A percentile compares a stretch with the other conserved stretches of the same genome.
These are phyloP conservation scores for Paracorniculantispora psalliotae DNA, from an alignment of 2,329 filamentous ascomycete genomes.

Conservation along the genomic window DNA sequence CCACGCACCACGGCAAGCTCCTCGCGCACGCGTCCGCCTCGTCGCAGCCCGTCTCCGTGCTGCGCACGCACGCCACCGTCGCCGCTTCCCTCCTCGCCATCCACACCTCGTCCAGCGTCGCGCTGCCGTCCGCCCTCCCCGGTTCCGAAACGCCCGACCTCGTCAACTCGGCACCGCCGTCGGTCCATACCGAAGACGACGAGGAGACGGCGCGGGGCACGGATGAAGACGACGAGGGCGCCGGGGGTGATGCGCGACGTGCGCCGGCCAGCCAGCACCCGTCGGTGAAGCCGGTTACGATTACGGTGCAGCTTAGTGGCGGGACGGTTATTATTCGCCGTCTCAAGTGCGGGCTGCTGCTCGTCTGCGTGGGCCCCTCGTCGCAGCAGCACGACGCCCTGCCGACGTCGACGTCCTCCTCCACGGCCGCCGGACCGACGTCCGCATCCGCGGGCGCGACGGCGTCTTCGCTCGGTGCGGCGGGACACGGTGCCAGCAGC, in stretches of 20 bases:
- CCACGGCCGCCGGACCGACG: slow-evolving; percentile 4
- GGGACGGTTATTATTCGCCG: slow-evolving; percentile 55
- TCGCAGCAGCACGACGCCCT: slow-evolving; percentile 23
- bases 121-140: slow-evolving; percentile 39
- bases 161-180: slow-evolving; percentile 22
- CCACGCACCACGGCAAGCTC: slow-evolving; percentile 56
- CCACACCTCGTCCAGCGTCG: slow-evolving; percentile 42
- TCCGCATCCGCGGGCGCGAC: neutral
- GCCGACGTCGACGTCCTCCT: slow-evolving; percentile 15
- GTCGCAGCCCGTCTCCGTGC: slow-evolving; percentile 47
- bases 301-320: slow-evolving; percentile 55
- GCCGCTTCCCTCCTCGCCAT: slow-evolving; percentile 58
- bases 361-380: slow-evolving; percentile 54
- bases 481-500: neutral
- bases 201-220: slow-evolving; percentile 14
- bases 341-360: slow-evolving; percentile 55
- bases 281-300: slow-evolving; percentile 35
- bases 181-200: slow-evolving; percentile 19
- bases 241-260: no score
- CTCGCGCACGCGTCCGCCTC: slow-evolving; percentile 52
- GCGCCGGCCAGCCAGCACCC: neutral
- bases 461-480: neutral
- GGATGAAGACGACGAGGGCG: slow-evolving; percentile 14
- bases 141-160: slow-evolving; percentile 26
- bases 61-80: slow-evolving; percentile 60